Percentiles rank a stretch among this genome's conserved stretches.
These are phyloP conservation scores for Quercus aquifolioides DNA, from an alignment of 306 rosid species.

Conservation along the genomic window DNA sequence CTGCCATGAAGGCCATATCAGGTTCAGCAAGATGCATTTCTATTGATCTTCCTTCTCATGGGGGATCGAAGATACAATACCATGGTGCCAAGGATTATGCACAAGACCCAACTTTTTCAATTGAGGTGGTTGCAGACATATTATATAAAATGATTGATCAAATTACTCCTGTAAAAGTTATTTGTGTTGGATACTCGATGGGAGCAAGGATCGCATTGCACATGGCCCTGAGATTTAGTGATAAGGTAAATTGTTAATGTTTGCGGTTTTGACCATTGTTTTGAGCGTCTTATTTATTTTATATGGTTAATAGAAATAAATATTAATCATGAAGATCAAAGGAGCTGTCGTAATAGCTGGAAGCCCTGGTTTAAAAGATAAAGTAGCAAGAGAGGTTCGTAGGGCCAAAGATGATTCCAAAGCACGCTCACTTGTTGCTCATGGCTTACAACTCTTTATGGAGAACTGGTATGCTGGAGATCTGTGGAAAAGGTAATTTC, in stretches of 20 bases:
- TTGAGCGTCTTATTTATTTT: slow-evolving; percentile 6
- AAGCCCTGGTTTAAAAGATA: slow-evolving; percentile 84
- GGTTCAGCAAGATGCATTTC: slow-evolving; percentile 83
- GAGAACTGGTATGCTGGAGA: slow-evolving; percentile 79
- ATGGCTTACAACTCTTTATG: slow-evolving; percentile 69
- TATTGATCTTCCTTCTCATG: slow-evolving; percentile 91
- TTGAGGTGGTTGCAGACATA: slow-evolving; percentile 60
- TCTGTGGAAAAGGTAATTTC: slow-evolving; percentile 72
- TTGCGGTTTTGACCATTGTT: slow-evolving; percentile 4
- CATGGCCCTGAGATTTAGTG: slow-evolving; percentile 69
- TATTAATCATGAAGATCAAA: slow-evolving; percentile 52
- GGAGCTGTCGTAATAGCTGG: slow-evolving; percentile 82
- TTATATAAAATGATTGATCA: slow-evolving; percentile 42
- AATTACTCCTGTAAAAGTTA: slow-evolving; percentile 61
- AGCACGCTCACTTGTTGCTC: slow-evolving; percentile 50
- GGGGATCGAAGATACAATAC: slow-evolving; percentile 49
- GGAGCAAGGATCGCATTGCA: slow-evolving; percentile 85
- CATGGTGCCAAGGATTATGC: slow-evolving; percentile 22
- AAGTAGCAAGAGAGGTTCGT: slow-evolving; percentile 63
- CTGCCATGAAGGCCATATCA: slow-evolving; percentile 76
- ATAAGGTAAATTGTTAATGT: slow-evolving; percentile 45
- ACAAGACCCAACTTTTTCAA: slow-evolving; percentile 42
- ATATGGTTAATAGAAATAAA: slow-evolving; percentile 16
- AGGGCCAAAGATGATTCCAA: slow-evolving; percentile 79
- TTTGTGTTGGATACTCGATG: slow-evolving; percentile 87